A percentile compares a stretch with the other conserved stretches of the same genome.
phyloP scores from a whole-genome alignment of 331 rosid species.

The Acacia pycnantha region DNA sequence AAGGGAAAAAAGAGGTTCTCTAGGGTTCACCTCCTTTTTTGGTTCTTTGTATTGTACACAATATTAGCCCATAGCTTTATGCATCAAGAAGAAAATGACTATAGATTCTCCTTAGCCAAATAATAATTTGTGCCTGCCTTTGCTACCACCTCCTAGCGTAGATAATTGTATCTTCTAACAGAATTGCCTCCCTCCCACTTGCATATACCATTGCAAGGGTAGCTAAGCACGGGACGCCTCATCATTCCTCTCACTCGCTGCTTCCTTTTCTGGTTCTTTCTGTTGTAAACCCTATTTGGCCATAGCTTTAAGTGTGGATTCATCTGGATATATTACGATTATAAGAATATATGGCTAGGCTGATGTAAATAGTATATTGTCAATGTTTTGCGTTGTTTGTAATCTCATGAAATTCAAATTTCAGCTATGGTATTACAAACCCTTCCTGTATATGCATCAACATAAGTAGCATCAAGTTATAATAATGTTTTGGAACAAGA shows the following conservation, averaged over 20 bases:
- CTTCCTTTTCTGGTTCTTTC: not conserved
- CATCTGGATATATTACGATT: not conserved
- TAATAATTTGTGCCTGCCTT: not conserved
- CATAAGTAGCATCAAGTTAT: not conserved
- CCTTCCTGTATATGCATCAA: not conserved
- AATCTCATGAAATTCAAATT: not conserved
- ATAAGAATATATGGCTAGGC: not conserved
- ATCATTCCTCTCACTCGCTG: not conserved
- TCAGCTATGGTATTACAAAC: not conserved
- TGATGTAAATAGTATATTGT: slow-evolving; percentile 8
- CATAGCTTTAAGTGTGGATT: not conserved
- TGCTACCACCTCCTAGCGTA: not conserved
- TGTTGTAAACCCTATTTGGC: not conserved
- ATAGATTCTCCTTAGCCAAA: not conserved
- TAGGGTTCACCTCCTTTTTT: not conserved
- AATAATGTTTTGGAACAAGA: not conserved
- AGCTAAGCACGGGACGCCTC: not conserved
- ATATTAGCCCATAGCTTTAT: not conserved
- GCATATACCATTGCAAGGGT: not conserved
- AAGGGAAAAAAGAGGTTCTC: not conserved
- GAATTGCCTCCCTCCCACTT: not conserved
- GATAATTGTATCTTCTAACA: not conserved
- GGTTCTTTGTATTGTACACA: not conserved
- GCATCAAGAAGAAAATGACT: not conserved
- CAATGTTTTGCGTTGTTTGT: not conserved